These are phyloP conservation scores for Chimonanthus salicifolius DNA, from an alignment of 164 flowering plant species.

Conservation along the genomic window DNA sequence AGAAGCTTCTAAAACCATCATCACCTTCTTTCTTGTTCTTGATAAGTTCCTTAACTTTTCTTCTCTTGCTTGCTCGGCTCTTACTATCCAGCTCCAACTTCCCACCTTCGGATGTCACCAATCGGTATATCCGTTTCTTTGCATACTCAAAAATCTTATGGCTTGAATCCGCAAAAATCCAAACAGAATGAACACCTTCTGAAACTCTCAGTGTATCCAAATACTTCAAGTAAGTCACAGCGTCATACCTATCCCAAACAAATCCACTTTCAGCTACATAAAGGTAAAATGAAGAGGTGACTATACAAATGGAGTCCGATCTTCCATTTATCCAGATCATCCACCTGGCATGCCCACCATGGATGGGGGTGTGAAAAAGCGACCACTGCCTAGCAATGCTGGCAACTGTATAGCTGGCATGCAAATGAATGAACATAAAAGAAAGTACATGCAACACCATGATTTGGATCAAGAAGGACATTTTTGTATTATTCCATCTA, in stretches of 20 bases:
- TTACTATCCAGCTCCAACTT: slow-evolving; percentile 33
- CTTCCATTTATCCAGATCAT: too few species aligned
- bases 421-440: too few species aligned
- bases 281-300: background rate
- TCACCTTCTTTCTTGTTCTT: slow-evolving; percentile 41
- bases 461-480: too few species aligned
- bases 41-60: slow-evolving; percentile 37
- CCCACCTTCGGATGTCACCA: slow-evolving; percentile 45
- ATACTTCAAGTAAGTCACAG: slow-evolving; percentile 90
- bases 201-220: slow-evolving; percentile 92
- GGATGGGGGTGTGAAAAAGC: too few species aligned
- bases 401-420: too few species aligned
- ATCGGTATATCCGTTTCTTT: slow-evolving; percentile 80
- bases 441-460: too few species aligned
- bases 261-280: background rate
- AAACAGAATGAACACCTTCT: slow-evolving; percentile 89
- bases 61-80: slow-evolving; percentile 42
- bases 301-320: background rate
- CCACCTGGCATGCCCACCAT: too few species aligned
- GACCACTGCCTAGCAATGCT: too few species aligned
- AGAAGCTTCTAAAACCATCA: background rate
- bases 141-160: slow-evolving; percentile 94
- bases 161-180: slow-evolving; percentile 97
- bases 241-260: slow-evolving; percentile 65
- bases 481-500: too few species aligned